Evolutionary conservation across 352 stramenopile species (phyloP), one percentile per base, ranked within the genome.

Genomic region (Globisporangium megalacanthum): DNA sequence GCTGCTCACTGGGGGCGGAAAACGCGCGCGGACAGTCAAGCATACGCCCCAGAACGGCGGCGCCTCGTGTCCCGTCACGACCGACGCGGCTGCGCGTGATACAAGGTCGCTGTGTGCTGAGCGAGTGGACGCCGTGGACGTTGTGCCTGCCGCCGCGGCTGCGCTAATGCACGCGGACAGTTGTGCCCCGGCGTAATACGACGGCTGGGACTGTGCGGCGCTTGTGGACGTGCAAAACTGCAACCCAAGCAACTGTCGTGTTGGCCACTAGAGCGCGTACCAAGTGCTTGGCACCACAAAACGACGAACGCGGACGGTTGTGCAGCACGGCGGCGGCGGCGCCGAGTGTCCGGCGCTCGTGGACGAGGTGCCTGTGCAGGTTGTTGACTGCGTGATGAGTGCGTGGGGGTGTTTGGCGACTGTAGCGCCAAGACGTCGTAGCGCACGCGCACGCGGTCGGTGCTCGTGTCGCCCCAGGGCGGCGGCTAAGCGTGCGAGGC

Each of bases 241-340:
- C 57, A 87, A 87, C 64, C 77, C 77, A 11, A 73, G 60, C 0
- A 68, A 89, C 61, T 89, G 79, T 53, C 70, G 72, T 39, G 75
- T 88, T 19, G 65, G 75, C 31, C 69, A 66, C 9, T 88, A 75
- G 75, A 73, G 69, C 11, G 60, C 59, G 0, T 88, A 60, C 60
- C 60, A 72, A 55, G 22, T 88, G 3, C 49, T 73, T 17, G 68
- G 76, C 0, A 35, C 52, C 49, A 82, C 63, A 4, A 86, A 86
- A 51, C 66, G 69, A 2, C 78, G 78, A 6, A 73, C 64, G 15
- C 60, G 78, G 0, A 60, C 54, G 2, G 45, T 88, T 6, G 25
- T 85, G 3, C 62, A 73, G 17, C 25, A 70, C 0, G 52, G 54
- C 5, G 75, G 86, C n/a, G 78, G 75, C 17, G 78, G 78, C 4